Conservation (phyloP, 2,329 filamentous ascomycete genomes). For the Amauroascus niger region DNA sequence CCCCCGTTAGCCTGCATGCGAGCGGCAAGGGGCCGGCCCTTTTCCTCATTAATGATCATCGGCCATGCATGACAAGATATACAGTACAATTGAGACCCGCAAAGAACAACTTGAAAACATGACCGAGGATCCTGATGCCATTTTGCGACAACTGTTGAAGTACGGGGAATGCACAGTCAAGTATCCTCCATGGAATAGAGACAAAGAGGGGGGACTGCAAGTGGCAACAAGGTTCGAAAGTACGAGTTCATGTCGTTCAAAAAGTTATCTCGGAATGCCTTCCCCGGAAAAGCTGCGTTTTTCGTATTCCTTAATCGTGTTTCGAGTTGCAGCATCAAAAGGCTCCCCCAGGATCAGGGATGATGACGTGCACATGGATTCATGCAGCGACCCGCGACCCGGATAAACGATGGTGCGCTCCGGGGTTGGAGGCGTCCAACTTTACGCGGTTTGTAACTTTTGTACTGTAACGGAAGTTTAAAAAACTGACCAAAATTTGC, state of each 20-base stretch:
- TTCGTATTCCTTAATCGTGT: background rate
- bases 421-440: background rate
- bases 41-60: background rate
- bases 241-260: background rate
- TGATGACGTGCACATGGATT: background rate
- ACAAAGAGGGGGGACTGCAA: background rate
- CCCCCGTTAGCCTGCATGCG: slow-evolving; percentile 1
- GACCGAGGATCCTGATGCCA: background rate
- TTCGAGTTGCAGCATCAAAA: background rate
- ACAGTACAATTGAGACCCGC: background rate
- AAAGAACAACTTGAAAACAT: background rate
- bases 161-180: background rate
- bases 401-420: background rate
- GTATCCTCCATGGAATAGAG: background rate
- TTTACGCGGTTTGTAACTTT: background rate
- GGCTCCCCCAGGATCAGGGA: background rate
- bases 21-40: background rate
- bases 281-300: background rate
- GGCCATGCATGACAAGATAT: background rate
- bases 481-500: background rate
- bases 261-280: background rate
- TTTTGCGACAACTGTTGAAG: background rate
- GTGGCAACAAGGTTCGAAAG: background rate
- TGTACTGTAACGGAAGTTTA: no score
- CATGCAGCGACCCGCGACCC: background rate